phyloP scores from a whole-genome alignment of 257 asterid genomes.

The Solanum infundibuliforme region DNA sequence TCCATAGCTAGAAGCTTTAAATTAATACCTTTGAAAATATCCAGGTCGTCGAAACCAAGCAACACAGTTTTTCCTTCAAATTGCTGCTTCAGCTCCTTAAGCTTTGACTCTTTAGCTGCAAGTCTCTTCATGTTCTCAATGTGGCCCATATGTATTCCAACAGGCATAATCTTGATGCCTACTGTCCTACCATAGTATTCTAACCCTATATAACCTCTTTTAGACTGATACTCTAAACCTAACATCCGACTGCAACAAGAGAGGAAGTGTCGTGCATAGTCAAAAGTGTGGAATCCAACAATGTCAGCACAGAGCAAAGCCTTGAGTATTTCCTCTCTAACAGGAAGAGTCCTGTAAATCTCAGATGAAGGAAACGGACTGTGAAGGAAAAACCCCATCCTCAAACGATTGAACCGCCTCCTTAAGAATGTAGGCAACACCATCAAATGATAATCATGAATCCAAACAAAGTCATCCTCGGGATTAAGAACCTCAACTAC shows the following conservation, averaged over 20 bases:
- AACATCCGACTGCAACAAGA: slow-evolving; percentile 90
- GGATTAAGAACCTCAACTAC: slow-evolving; percentile 78
- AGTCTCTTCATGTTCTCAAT: slow-evolving; percentile 66
- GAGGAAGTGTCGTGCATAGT: slow-evolving; percentile 86
- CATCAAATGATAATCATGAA: slow-evolving; percentile 84
- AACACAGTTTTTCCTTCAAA: slow-evolving; percentile 68
- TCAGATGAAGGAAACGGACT: slow-evolving; percentile 95
- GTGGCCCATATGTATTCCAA: slow-evolving; percentile 85
- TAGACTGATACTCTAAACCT: slow-evolving; percentile 82
- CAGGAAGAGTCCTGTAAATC: slow-evolving; percentile 81
- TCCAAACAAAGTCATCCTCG: slow-evolving; percentile 79
- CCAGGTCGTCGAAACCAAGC: slow-evolving; percentile 86
- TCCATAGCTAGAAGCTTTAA: slow-evolving; percentile 84
- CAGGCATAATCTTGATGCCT: slow-evolving; percentile 89
- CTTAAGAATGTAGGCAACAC: slow-evolving; percentile 78
- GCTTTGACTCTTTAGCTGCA: slow-evolving; percentile 55
- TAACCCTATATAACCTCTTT: slow-evolving; percentile 86
- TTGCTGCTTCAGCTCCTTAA: slow-evolving; percentile 56
- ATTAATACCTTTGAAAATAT: slow-evolving; percentile 83
- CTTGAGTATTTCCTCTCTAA: slow-evolving; percentile 79
- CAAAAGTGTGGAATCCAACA: slow-evolving; percentile 88
- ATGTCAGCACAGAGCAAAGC: slow-evolving; percentile 76
- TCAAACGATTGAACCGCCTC: slow-evolving; percentile 58
- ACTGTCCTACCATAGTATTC: slow-evolving; percentile 85
- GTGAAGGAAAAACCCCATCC: slow-evolving; percentile 94